phyloP scores from a whole-genome alignment of 2,329 filamentous ascomycete species.

The Hymenoscyphus repandus region DNA sequence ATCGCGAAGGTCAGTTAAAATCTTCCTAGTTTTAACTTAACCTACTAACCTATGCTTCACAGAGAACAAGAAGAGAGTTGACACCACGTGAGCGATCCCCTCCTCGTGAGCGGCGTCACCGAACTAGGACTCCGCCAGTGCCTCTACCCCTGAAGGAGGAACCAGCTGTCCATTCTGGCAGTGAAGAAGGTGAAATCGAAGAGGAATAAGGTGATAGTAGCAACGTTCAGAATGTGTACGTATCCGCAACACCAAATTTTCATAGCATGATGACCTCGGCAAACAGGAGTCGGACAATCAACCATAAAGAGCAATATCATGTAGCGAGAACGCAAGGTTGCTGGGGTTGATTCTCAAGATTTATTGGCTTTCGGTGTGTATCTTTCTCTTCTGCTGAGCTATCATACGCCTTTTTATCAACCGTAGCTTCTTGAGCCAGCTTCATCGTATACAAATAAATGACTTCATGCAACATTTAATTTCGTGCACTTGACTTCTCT shows the following conservation, averaged over 20 bases:
- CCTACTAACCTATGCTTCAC: too few relatives aligned
- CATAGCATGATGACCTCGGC: slow-evolving; percentile 30
- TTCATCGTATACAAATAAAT: neutral
- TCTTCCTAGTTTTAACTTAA: neutral
- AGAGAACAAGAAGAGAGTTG: slow-evolving; percentile 55
- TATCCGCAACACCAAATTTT: slow-evolving; percentile 24
- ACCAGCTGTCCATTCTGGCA: slow-evolving; percentile 59
- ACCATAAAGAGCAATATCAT: slow-evolving; percentile 3
- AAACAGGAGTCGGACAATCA: slow-evolving; percentile 19
- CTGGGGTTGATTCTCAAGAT: slow-evolving; percentile 9
- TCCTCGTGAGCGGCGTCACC: slow-evolving; percentile 49
- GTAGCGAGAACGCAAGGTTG: neutral
- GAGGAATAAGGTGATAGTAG: slow-evolving; percentile 45
- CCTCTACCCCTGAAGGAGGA: slow-evolving; percentile 38
- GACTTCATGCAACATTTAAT: slow-evolving; percentile 7
- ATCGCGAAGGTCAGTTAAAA: slow-evolving; percentile 51
- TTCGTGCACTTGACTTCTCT: slow-evolving; percentile 4
- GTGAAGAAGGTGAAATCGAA: slow-evolving; percentile 97
- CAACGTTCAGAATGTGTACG: slow-evolving; percentile 31
- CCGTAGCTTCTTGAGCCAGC: slow-evolving; percentile 3
- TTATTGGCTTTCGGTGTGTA: slow-evolving; percentile 23
- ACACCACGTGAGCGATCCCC: slow-evolving; percentile 55
- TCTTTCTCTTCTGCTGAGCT: slow-evolving; percentile 23
- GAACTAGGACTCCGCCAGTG: slow-evolving; percentile 50
- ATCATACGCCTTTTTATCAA: neutral